Conservation (phyloP, 495 filamentous ascomycete genomes). For the Penicillium antarcticum region DNA sequence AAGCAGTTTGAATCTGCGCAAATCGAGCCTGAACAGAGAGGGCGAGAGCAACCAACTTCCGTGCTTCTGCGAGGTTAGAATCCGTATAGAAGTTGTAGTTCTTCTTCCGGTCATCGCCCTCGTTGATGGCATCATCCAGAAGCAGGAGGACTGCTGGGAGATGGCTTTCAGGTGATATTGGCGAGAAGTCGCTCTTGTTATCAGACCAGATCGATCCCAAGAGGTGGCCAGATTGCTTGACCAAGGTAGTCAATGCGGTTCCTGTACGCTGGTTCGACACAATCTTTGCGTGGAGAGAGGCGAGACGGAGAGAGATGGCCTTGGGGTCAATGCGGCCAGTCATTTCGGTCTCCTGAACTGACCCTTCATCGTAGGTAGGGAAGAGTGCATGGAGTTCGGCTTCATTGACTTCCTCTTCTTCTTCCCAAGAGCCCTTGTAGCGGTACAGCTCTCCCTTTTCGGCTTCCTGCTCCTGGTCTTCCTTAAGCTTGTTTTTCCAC, state of each 20-base stretch:
- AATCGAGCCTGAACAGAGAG: constrained; percentile 66
- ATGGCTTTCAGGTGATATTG: constrained; percentile 46
- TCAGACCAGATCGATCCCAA: constrained; percentile 40
- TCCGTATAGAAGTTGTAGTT: constrained; percentile 89
- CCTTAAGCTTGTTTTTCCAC: constrained; percentile 71
- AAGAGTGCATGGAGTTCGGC: constrained; percentile 77
- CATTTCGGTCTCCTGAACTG: constrained; percentile 28
- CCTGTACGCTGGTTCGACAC: constrained; percentile 33
- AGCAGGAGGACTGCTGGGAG: constrained; percentile 64
- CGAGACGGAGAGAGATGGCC: constrained; percentile 45
- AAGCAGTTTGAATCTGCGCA: constrained; percentile 60
- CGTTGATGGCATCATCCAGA: constrained; percentile 55
- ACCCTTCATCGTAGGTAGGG: constrained; percentile 63
- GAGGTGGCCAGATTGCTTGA: constrained; percentile 37
- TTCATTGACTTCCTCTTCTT: constrained; percentile 72
- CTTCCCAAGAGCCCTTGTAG: constrained; percentile 70
- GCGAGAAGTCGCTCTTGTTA: constrained; percentile 27
- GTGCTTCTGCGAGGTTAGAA: constrained; percentile 68
- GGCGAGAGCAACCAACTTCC: constrained; percentile 63
- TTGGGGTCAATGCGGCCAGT: constrained; percentile 35
- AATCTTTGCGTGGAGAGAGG: constrained; percentile 51
- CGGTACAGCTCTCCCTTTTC: constrained; percentile 73
- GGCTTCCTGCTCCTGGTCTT: constrained; percentile 69
- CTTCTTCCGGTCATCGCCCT: constrained; percentile 26
- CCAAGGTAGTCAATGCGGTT: constrained; percentile 27